Percentiles rank a stretch among this genome's conserved stretches.
phyloP scores from a whole-genome alignment of 208 protist genomes.

The Leishmania arabica region DNA sequence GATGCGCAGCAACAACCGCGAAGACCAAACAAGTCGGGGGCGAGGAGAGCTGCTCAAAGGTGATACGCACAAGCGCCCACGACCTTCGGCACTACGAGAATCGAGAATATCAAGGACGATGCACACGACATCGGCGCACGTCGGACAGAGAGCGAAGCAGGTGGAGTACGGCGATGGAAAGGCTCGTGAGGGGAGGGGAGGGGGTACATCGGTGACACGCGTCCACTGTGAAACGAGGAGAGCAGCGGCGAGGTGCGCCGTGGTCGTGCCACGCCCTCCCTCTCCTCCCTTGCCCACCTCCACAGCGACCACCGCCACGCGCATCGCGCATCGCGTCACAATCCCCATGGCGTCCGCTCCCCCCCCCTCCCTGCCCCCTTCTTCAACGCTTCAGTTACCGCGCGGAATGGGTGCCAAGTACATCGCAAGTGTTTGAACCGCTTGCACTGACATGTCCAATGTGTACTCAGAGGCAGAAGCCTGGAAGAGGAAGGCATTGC shows the following conservation, averaged over 20 bases:
- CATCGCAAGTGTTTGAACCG: constrained; percentile 52
- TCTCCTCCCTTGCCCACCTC: neutral
- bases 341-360: neutral
- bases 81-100: neutral
- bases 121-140: neutral
- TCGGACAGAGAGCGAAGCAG: neutral
- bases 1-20: neutral
- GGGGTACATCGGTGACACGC: neutral
- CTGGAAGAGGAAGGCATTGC: constrained; percentile 72
- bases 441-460: constrained; percentile 39
- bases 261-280: neutral
- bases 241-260: neutral
- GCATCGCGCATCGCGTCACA: neutral
- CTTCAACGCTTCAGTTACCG: neutral
- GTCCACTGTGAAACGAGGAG: neutral
- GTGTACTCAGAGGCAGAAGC: constrained; percentile 39
- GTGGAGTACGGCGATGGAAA: neutral
- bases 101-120: neutral
- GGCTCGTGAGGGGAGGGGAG: neutral
- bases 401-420: constrained; percentile 41
- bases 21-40: neutral
- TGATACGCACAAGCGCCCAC: neutral
- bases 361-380: neutral
- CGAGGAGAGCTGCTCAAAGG: neutral
- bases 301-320: neutral